Evolutionary conservation across 78 protist genomes (phyloP), one percentile per base, ranked within the genome.

Genomic region (Chrysochromulina tobinii): DNA sequence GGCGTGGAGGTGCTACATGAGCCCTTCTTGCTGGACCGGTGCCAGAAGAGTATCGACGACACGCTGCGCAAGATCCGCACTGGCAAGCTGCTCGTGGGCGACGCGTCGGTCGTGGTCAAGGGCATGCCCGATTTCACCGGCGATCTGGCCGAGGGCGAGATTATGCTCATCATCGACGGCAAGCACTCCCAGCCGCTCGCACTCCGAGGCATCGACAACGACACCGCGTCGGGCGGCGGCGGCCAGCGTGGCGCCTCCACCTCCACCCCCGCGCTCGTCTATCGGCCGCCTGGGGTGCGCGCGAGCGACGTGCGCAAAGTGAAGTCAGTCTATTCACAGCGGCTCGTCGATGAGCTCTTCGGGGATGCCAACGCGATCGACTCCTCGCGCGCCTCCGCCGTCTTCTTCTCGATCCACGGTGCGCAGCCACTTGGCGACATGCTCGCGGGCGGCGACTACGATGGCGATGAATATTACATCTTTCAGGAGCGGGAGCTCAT

Each of bases 351-450:
- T 58, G 61, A 58, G 61, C 61, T 5, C 61, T 58, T 5, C 61
- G 61, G 61, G 20, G 61, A 11, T 5, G 61, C 20, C 61, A 38
- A 38, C 38, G 67, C 67, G 15, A 15, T 61, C 15, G 67, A 11
- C 15, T 15, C 11, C 67, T 11, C 11, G 11, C 67, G 11, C 15
- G 72, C 72, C 25, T 21, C 18, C 9, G 72, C 48, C 72, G 72
- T 66, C 48, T 66, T 66, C 72, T 66, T 66, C 72, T 66, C 72
- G 48, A 14, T 21, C n/a, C 72, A 21, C 17, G 72, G 72, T 21
- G 72, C 72, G 72, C 72, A 66, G n/a, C 72, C 72, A 21, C 72
- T 66, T 21, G 72, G n/a, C 72, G 72, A 66, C 72, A 21, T 66
- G 18, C n/a, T 66, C 48, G 72, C 72, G 5, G 72, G 72, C n/a